Evolutionary conservation across 257 asterid species (phyloP).

Genomic region (Avicennia marina): DNA sequence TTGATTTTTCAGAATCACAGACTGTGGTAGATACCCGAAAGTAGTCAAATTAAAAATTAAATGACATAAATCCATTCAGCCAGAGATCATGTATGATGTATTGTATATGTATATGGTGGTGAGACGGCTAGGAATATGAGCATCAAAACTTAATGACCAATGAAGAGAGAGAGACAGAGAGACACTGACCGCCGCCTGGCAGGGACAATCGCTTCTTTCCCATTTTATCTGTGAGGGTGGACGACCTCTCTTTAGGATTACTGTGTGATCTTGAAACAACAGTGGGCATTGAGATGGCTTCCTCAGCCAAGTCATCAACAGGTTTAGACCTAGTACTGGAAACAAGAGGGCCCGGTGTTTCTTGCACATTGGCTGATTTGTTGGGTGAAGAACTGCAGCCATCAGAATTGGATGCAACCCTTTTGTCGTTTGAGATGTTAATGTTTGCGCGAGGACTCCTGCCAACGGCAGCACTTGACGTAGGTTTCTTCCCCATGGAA

Average conservation of each 20-base stretch:
- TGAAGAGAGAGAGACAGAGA: conserved; percentile 25
- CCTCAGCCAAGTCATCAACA: conserved; percentile 61
- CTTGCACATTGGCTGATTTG: conserved; percentile 47
- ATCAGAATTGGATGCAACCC: conserved; percentile 51
- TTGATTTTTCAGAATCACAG: no score
- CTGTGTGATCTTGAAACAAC: conserved; percentile 61
- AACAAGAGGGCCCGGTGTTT: conserved; percentile 27
- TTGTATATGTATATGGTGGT: no score
- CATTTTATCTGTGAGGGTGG: conserved; percentile 45
- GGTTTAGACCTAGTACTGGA: conserved; percentile 41
- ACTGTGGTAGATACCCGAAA: no score
- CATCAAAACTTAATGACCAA: no score
- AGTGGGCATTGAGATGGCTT: conserved; percentile 55
- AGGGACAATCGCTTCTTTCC: conserved; percentile 84
- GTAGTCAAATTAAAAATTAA: no score
- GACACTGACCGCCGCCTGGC: conserved; percentile 62
- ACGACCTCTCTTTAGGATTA: conserved; percentile 84
- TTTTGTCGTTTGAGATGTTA: conserved; percentile 50
- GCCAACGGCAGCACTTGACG: conserved; percentile 41
- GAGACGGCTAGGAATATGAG: no score
- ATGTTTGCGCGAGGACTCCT: conserved; percentile 44
- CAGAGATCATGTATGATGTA: no score
- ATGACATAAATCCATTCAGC: no score
- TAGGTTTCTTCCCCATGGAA: conserved; percentile 41
- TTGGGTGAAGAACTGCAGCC: conserved; percentile 62